Conservation (phyloP, 2,329 filamentous ascomycete genomes). For the Camptophora hylomeconis region DNA sequence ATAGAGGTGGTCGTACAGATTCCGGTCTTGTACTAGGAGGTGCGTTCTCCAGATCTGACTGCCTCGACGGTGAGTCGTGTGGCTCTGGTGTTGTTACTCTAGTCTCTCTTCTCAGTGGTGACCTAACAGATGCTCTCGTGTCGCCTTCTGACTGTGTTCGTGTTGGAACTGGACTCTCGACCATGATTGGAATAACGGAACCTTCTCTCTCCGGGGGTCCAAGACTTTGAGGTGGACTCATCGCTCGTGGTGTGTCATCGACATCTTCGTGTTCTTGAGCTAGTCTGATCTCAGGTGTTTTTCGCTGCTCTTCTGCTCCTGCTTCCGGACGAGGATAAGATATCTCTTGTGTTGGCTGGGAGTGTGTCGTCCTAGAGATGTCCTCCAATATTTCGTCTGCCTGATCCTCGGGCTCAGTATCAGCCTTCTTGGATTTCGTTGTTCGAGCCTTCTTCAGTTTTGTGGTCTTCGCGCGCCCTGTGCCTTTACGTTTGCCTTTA, state of each 20-base stretch:
- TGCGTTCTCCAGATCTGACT: conserved; percentile 68
- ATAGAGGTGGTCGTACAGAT: conserved; percentile 34
- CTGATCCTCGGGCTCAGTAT: conserved; percentile 23
- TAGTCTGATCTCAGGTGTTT: conserved; percentile 21
- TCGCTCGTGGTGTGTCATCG: no score
- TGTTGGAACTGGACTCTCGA: no score
- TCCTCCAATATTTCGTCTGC: conserved; percentile 21
- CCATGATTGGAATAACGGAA: no score
- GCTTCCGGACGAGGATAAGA: no score
- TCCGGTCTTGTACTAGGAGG: conserved; percentile 55
- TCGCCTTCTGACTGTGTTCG: not conserved
- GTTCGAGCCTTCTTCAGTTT: conserved; percentile 24
- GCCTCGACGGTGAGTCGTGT: conserved; percentile 56
- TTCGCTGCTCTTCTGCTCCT: no score
- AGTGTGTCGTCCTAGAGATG: conserved; percentile 11
- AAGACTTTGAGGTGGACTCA: no score
- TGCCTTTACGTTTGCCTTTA: conserved; percentile 33
- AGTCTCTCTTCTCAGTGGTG: no score
- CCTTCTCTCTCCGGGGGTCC: no score
- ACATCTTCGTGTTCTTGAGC: conserved; percentile 4
- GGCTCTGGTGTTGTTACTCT: no score
- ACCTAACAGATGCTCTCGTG: no score
- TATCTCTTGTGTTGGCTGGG: conserved; percentile 1
- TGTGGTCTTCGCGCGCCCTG: conserved; percentile 22
- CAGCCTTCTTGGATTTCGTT: conserved; percentile 11